Evolutionary conservation across 1,139 yeast species (phyloP).

Genomic region (Suhomyces taliae): DNA sequence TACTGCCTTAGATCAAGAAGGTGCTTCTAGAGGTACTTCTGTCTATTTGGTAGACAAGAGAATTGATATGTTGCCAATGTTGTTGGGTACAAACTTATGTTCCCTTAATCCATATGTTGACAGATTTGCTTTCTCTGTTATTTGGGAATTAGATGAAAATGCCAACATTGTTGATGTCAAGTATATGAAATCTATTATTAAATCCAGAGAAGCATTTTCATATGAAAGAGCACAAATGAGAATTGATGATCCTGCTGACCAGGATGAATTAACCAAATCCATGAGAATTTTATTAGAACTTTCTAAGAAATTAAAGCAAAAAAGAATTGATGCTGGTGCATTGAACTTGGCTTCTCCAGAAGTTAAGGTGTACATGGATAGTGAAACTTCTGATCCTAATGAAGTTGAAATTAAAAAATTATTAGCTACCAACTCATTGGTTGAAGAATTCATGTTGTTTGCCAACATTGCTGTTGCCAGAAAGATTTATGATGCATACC

Average conservation of each 20-base stretch:
- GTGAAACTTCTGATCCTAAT: slow-evolving; percentile 95
- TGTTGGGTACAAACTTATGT: slow-evolving; percentile 93
- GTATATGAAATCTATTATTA: slow-evolving; percentile 85
- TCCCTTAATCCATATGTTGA: slow-evolving; percentile 95
- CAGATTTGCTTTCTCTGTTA: slow-evolving; percentile 90
- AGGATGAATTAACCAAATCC: slow-evolving; percentile 83
- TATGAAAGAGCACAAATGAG: slow-evolving; percentile 91
- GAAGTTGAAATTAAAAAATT: slow-evolving; percentile 90
- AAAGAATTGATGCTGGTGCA: slow-evolving; percentile 93
- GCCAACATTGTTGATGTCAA: slow-evolving; percentile 84
- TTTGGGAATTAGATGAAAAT: slow-evolving; percentile 89
- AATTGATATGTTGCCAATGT: slow-evolving; percentile 97
- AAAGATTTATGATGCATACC: slow-evolving; percentile 87
- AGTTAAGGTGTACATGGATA: slow-evolving; percentile 94
- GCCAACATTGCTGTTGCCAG: slow-evolving; percentile 96
- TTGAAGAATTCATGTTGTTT: slow-evolving; percentile 96
- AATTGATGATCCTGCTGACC: slow-evolving; percentile 76
- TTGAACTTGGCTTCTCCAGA: slow-evolving; percentile 96
- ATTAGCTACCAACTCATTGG: slow-evolving; percentile 89
- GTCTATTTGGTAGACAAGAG: slow-evolving; percentile 98
- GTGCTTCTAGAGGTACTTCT: slow-evolving; percentile 96
- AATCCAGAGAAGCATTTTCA: slow-evolving; percentile 91
- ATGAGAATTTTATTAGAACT: slow-evolving; percentile 78
- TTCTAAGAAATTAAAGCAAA: slow-evolving; percentile 81
- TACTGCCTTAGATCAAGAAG: slow-evolving; percentile 91